phyloP scores from a whole-genome alignment of 1,284 basidiomycete genomes.

The Pseudozyma tsukubaensis region DNA sequence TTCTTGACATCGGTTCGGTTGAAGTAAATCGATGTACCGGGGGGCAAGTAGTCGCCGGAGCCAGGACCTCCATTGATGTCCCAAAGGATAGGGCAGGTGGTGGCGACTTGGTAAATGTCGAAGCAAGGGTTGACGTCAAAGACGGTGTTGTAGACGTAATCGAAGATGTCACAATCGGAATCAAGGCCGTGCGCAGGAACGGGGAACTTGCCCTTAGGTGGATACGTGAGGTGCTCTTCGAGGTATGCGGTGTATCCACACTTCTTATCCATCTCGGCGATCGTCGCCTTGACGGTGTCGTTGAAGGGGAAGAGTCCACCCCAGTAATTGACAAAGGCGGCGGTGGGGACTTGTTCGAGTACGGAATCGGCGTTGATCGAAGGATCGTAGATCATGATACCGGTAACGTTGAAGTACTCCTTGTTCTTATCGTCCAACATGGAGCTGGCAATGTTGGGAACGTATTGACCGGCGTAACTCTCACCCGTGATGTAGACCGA shows the following conservation, averaged over 20 bases:
- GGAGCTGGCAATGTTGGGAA: conserved; percentile 80
- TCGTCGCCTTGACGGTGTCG: conserved; percentile 32
- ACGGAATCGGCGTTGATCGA: conserved; percentile 51
- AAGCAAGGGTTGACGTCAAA: conserved; percentile 53
- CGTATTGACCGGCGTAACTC: conserved; percentile 98
- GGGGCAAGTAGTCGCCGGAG: conserved; percentile 23
- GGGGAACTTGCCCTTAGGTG: conserved; percentile 57
- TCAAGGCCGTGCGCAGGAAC: conserved; percentile 26
- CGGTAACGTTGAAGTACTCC: conserved; percentile 60
- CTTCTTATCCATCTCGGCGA: conserved; percentile 43
- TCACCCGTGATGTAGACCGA: conserved; percentile 59
- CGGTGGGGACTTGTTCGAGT: conserved; percentile 51
- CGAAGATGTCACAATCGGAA: conserved; percentile 37
- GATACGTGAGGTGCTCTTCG: conserved; percentile 58
- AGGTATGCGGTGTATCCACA: conserved; percentile 56
- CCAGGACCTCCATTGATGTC: conserved; percentile 35
- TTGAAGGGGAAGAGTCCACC: conserved; percentile 43
- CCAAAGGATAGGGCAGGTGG: conserved; percentile 40
- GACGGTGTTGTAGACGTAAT: conserved; percentile 22
- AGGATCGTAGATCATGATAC: conserved; percentile 65
- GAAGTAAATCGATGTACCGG: conserved; percentile 33
- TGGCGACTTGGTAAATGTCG: conserved; percentile 44
- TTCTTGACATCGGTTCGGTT: conserved; percentile 58
- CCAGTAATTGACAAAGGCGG: conserved; percentile 43
- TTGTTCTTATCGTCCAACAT: conserved; percentile 49